Conservation (phyloP, 306 rosid species). For the Senna tora region DNA sequence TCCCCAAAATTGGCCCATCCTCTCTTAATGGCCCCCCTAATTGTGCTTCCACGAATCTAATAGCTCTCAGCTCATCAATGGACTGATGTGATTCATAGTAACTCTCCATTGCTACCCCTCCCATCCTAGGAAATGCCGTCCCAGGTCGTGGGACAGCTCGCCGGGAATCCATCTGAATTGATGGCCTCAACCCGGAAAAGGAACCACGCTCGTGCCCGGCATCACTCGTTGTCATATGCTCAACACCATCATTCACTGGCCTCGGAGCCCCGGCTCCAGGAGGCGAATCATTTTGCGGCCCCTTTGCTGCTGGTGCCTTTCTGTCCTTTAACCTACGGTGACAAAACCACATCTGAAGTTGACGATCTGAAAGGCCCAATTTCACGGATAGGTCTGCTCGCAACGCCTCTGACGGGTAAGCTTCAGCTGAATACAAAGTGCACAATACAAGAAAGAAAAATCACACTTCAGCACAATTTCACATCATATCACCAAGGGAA, state of each 20-base stretch:
- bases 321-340: constrained; percentile 75
- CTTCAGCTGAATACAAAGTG: constrained; percentile 48
- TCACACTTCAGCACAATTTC: constrained; percentile 34
- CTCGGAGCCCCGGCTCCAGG: constrained; percentile 14
- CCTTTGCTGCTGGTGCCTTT: constrained; percentile 43
- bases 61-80: constrained; percentile 56
- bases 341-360: constrained; percentile 90
- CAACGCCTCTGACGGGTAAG: constrained; percentile 64
- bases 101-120: constrained; percentile 46
- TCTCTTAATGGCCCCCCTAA: constrained; percentile 68
- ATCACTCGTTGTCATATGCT: constrained; percentile 42
- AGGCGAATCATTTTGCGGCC: constrained; percentile 40
- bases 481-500: not conserved
- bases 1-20: constrained; percentile 77
- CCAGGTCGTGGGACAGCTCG: constrained; percentile 40
- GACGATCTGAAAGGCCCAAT: constrained; percentile 76
- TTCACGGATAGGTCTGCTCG: constrained; percentile 62
- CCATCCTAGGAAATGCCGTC: constrained; percentile 46
- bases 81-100: constrained; percentile 52
- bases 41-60: constrained; percentile 74
- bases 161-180: constrained; percentile 41
- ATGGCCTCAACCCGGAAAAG: constrained; percentile 40
- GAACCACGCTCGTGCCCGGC: constrained; percentile 38
- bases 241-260: constrained; percentile 40
- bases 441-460: constrained; percentile 24